phyloP scores from a whole-genome alignment of 2,329 filamentous ascomycete species.

The Cytospora schulzeri region DNA sequence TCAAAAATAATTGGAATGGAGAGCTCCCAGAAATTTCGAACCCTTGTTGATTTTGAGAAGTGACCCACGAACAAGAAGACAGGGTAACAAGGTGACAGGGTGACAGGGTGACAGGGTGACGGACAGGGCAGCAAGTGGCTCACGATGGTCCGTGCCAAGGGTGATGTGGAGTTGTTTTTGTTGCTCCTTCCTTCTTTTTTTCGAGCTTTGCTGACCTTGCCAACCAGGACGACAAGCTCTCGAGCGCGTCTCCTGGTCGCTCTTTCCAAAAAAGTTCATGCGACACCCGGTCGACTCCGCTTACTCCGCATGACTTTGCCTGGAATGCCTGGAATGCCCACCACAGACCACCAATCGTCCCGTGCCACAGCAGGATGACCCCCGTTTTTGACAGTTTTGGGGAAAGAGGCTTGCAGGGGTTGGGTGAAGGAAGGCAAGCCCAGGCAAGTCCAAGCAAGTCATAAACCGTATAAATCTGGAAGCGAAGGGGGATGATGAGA shows the following conservation, averaged over 20 bases:
- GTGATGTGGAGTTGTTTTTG: constrained; percentile 12
- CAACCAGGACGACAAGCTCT: too few relatives aligned
- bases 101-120: too few relatives aligned
- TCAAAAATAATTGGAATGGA: constrained; percentile 19
- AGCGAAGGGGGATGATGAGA: not conserved
- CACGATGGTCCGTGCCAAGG: constrained; percentile 5
- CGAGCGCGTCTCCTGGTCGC: constrained; percentile 4
- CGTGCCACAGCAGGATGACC: constrained; percentile 22
- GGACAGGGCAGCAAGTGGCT: not conserved
- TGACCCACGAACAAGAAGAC: too few relatives aligned
- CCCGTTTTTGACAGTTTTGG: not conserved
- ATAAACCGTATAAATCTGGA: not conserved
- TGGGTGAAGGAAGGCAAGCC: too few relatives aligned
- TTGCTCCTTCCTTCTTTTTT: constrained; percentile 1
- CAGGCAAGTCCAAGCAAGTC: not conserved
- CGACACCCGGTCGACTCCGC: constrained; percentile 9
- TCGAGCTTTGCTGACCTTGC: too few relatives aligned
- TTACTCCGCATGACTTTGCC: not conserved
- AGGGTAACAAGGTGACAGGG: too few relatives aligned
- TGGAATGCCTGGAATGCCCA: not conserved
- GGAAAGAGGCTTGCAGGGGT: not conserved
- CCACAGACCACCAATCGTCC: constrained; percentile 10
- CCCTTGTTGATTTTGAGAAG: not conserved
- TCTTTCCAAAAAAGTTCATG: constrained; percentile 3
- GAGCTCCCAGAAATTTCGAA: constrained; percentile 8